Evolutionary conservation across 192 early-diverging fungal genomes (phyloP), one percentile per base, ranked within the genome.

Genomic region (Funneliformis geosporum): DNA sequence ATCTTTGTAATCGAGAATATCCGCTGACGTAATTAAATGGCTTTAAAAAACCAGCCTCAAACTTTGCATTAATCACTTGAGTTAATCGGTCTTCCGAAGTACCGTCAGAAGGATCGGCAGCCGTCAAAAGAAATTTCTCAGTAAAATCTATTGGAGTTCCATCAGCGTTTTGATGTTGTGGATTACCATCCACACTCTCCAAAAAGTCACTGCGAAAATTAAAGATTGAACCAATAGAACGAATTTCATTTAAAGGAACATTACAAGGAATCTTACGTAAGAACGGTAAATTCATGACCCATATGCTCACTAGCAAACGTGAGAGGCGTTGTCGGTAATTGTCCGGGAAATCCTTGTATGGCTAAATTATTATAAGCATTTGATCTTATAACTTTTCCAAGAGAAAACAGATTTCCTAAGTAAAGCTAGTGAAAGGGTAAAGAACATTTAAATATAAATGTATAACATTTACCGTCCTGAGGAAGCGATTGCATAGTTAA

Each of bases 11-110:
- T 40, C 95, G 86, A 8, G 95, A 88, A 83, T 98, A 98, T 2
- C 93, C 93, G 81, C 91, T 95, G 80, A 95, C 92, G 83, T 97
- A 97, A 87, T 98, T 96, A 89, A 96, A 96, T n/a, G 97, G 97
- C 83, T 95, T 96, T 60, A 98, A 86, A 78, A 97, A 90, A 0
- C 97, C 97, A 0, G 97, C 97, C 77, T 98, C 95, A 75, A 95
- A 95, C 83, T 98, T 98, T 38, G 97, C 97, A 81, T 93, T 93
- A 82, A 98, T 96, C 25, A 98, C 93, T 78, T 95, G 92, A 25
- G 90, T 94, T 76, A 98, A 86, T 80, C 96, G 92, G 79, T 96
- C 96, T 82, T 96, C 95, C 10, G 91, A 89, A 28, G 91, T 90
- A 21, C 93, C 94, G 81, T 96, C 94, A 42, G 86, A 89, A 0